Evolutionary conservation across 192 early-diverging fungal species (phyloP), one percentile per base, ranked within the genome.

Genomic region (Entomortierella chlamydospora): DNA sequence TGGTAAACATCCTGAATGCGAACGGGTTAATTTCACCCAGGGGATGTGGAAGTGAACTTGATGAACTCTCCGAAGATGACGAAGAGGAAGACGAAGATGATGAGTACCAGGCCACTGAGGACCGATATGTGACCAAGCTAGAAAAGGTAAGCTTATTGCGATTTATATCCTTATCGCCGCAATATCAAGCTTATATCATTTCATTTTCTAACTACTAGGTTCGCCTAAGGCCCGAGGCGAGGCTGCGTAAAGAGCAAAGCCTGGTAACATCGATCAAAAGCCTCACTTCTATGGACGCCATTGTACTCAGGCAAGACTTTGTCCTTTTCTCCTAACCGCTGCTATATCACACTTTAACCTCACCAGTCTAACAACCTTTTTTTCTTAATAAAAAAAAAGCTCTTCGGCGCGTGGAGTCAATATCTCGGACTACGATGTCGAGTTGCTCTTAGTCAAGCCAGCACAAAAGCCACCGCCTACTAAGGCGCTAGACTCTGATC

Each of bases 381-480:
- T n/a, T n/a, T n/a, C n/a, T n/a, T n/a, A n/a, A n/a, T n/a, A n/a
- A n/a, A n/a, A n/a, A n/a, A n/a, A n/a, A n/a, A n/a, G 59, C 26
- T 61, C 59, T 2, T 61, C 22, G 11, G 59, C 42, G 12, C 8
- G 29, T 5, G 59, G 39, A 7, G 33, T 61, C 41, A 41, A 61
- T 8, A 43, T 45, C 23, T 61, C 59, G 8, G 59, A 61, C 41
- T 45, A 41, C 22, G 59, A 61, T 28, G 22, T 61, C 9, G 59
- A 61, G 11, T 10, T 61, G 0, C 29, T 59, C 0, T 41, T 59
- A 33, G 2, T 59, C 1, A 12, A 34, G 10, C 39, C 39, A 1
- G 9, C 20, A n/a, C 22, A 18, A 4, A 33, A 25, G 11, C 8
- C 57, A 22, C 34, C 34, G 10, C 34, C 34, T 37, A 37, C 34